Percentiles rank a stretch among this genome's conserved stretches.
Evolutionary conservation across 1,284 basidiomycete species (phyloP).

Genomic region (Rhodotorula sp.): DNA sequence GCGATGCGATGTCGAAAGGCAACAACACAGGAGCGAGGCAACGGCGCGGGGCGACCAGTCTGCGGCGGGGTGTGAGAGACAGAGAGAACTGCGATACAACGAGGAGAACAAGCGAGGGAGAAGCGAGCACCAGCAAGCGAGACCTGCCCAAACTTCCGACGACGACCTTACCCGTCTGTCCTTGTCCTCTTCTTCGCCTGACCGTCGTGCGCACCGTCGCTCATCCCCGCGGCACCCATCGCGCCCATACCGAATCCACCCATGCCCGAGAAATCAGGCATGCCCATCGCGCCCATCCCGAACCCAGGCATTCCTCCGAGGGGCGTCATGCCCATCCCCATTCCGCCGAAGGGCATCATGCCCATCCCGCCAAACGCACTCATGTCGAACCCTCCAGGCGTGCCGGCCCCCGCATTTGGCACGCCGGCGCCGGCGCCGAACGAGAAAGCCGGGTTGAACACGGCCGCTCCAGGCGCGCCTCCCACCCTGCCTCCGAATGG

Average conservation of each 20-base stretch:
- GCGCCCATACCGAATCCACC: conserved; percentile 7
- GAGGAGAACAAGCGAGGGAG: background rate
- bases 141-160: background rate
- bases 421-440: background rate
- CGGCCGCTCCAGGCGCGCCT: background rate
- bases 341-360: background rate
- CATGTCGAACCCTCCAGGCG: background rate
- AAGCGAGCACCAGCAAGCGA: background rate
- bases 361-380: conserved; percentile 6
- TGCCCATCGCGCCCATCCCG: conserved; percentile 10
- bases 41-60: no score
- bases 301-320: conserved; percentile 7
- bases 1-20: background rate
- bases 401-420: background rate
- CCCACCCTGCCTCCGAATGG: background rate
- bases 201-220: background rate
- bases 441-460: background rate
- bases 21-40: background rate
- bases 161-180: background rate
- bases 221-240: conserved; percentile 3
- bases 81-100: background rate
- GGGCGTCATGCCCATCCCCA: conserved; percentile 6
- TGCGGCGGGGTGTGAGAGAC: no score
- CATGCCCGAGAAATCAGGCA: background rate
- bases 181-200: conserved; percentile 13